Conservation (phyloP, 805 yeast species). For the Candida arabinofermentans region DNA sequence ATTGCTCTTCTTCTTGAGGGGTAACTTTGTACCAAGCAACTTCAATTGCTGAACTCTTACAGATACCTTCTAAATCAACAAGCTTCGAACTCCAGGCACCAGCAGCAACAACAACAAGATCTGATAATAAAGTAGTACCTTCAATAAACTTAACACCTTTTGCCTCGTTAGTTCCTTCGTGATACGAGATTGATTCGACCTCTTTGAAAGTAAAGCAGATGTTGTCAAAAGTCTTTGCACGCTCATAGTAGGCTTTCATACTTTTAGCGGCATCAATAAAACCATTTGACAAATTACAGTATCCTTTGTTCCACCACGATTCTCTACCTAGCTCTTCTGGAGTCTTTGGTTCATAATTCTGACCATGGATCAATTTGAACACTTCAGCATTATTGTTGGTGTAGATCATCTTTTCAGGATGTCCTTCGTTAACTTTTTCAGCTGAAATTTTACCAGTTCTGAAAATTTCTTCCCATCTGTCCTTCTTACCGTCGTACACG, state of each 20-base stretch:
- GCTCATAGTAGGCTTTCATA: constrained; percentile 22
- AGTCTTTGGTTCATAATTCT: background rate
- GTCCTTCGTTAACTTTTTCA: constrained; percentile 9
- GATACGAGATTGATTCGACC: constrained; percentile 13
- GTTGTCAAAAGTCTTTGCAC: constrained; percentile 13
- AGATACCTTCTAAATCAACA: constrained; percentile 17
- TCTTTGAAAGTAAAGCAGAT: constrained; percentile 18
- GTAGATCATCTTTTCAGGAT: constrained; percentile 9
- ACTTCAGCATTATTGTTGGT: constrained; percentile 10
- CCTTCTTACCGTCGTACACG: constrained; percentile 21
- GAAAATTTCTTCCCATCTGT: constrained; percentile 23
- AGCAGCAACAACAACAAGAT: constrained; percentile 23
- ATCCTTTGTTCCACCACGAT: constrained; percentile 21
- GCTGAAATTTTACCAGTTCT: constrained; percentile 14
- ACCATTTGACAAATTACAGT: constrained; percentile 22
- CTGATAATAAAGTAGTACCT: constrained; percentile 7
- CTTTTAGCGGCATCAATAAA: constrained; percentile 23
- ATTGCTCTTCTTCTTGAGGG: constrained; percentile 18
- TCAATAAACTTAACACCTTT: constrained; percentile 16
- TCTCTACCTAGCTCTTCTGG: constrained; percentile 3
- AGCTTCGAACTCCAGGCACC: constrained; percentile 27
- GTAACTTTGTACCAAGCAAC: constrained; percentile 25
- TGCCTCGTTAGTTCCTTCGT: constrained; percentile 10
- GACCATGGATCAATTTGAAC: constrained; percentile 11
- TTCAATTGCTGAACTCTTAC: constrained; percentile 19